Conservation (phyloP, 495 filamentous ascomycete species). For the Penicillium salamii region DNA sequence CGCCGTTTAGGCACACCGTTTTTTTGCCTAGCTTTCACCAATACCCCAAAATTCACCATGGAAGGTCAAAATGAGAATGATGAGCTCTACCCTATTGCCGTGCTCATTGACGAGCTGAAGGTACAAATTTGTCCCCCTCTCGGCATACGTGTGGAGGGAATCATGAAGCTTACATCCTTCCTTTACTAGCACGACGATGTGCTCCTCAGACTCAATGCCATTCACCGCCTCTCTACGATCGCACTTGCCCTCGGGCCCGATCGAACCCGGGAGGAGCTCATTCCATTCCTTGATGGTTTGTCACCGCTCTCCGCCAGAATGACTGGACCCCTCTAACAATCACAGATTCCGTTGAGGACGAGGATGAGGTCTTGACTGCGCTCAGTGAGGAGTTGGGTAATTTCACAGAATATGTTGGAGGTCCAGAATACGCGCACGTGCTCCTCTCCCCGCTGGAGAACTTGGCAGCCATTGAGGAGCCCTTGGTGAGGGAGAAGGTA, state of each 20-base stretch:
- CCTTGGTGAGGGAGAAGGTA: constrained; percentile 95
- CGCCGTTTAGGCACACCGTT: constrained; percentile 20
- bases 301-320: constrained; percentile 15
- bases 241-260: constrained; percentile 92
- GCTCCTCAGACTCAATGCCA: constrained; percentile 93
- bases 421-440: constrained; percentile 89
- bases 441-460: constrained; percentile 97
- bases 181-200: constrained; percentile 88
- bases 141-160: constrained; percentile 2
- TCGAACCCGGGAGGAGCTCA: constrained; percentile 93
- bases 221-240: constrained; percentile 96
- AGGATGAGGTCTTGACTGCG: constrained; percentile 96
- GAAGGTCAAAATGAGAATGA: constrained; percentile 76
- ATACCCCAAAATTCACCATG: constrained; percentile 48
- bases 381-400: constrained; percentile 92
- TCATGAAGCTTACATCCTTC: constrained; percentile 23
- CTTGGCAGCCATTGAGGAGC: constrained; percentile 96
- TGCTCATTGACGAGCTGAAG: constrained; percentile 99
- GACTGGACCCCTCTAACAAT: constrained; percentile 24
- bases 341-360: constrained; percentile 95
- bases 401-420: constrained; percentile 97
- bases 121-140: constrained; percentile 44
- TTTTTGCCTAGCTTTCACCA: constrained; percentile 18
- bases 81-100: constrained; percentile 98
- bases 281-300: constrained; percentile 96